These are phyloP conservation scores for Lipomyces chichibuensis DNA, from an alignment of 805 yeast species.

Conservation along the genomic window DNA sequence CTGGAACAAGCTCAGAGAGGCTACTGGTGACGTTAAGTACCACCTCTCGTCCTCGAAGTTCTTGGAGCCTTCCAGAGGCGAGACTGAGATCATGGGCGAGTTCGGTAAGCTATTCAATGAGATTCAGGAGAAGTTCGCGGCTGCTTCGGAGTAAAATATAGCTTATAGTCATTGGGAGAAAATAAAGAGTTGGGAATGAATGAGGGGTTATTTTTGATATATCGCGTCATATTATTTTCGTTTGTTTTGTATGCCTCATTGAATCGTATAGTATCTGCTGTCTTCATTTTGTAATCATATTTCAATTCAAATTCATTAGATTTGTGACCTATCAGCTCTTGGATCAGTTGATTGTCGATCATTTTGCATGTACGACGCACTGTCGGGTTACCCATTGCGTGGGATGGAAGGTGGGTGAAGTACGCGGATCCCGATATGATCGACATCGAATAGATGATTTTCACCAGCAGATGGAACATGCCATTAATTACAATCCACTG, in stretches of 20 bases:
- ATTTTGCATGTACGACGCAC: too few relatives aligned
- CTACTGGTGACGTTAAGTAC: constrained; percentile 89
- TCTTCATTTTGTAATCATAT: background rate
- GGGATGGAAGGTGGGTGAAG: too few relatives aligned
- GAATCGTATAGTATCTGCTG: background rate
- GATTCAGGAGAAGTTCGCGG: constrained; percentile 91
- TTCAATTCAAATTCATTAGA: background rate
- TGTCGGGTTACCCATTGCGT: too few relatives aligned
- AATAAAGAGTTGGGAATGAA: background rate
- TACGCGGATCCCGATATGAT: too few relatives aligned
- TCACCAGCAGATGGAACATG: too few relatives aligned
- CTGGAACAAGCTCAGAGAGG: constrained; percentile 90
- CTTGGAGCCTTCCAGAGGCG: constrained; percentile 92
- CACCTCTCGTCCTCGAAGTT: constrained; percentile 93
- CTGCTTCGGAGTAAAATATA: constrained; percentile 74
- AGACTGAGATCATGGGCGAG: constrained; percentile 71
- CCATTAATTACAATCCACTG: too few relatives aligned
- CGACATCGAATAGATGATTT: too few relatives aligned
- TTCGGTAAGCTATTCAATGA: constrained; percentile 73
- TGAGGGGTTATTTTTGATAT: background rate
- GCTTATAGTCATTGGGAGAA: background rate
- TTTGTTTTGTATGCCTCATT: background rate
- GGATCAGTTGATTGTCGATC: too few relatives aligned
- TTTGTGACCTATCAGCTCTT: background rate
- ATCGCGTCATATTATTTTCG: background rate